Percentiles rank a stretch among this genome's conserved stretches.
Conservation (phyloP, 495 filamentous ascomycete species). For the Chaetomium cochliodes region DNA sequence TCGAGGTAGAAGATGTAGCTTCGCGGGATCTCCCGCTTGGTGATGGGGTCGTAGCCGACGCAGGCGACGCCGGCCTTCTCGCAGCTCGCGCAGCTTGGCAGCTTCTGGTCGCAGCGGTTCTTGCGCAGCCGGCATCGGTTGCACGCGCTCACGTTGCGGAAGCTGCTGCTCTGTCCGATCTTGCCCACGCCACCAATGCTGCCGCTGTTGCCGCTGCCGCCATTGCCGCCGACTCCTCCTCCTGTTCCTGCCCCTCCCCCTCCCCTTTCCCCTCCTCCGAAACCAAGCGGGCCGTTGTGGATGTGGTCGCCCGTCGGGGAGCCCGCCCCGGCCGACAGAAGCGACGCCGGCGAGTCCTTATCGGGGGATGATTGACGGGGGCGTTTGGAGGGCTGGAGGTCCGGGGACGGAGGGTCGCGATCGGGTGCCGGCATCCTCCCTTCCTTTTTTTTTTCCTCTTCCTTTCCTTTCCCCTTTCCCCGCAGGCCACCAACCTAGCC, state of each 20-base stretch:
- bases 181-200: slow-evolving; percentile 31
- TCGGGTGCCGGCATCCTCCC: slow-evolving; percentile 42
- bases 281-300: slow-evolving; percentile 30
- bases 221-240: slow-evolving; percentile 5
- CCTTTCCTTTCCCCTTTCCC: no score
- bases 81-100: slow-evolving; percentile 86
- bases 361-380: slow-evolving; percentile 51
- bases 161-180: slow-evolving; percentile 56
- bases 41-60: slow-evolving; percentile 94
- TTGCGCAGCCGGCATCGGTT: slow-evolving; percentile 90
- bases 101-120: slow-evolving; percentile 88
- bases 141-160: slow-evolving; percentile 93
- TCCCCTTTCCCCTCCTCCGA: slow-evolving; percentile 3
- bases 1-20: slow-evolving; percentile 95
- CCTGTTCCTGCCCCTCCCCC: no score
- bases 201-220: slow-evolving; percentile 1
- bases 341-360: slow-evolving; percentile 45
- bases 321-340: slow-evolving; percentile 32
- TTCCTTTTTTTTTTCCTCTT: background rate
- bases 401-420: slow-evolving; percentile 46
- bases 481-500: no score
- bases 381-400: slow-evolving; percentile 49
- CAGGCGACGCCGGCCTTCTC: slow-evolving; percentile 87
- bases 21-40: slow-evolving; percentile 87
- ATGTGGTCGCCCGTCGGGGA: slow-evolving; percentile 39